A percentile compares a stretch with the other conserved stretches of the same genome.
Conservation (phyloP, 2,329 filamentous ascomycete species). For the Trichoderma gracile region DNA sequence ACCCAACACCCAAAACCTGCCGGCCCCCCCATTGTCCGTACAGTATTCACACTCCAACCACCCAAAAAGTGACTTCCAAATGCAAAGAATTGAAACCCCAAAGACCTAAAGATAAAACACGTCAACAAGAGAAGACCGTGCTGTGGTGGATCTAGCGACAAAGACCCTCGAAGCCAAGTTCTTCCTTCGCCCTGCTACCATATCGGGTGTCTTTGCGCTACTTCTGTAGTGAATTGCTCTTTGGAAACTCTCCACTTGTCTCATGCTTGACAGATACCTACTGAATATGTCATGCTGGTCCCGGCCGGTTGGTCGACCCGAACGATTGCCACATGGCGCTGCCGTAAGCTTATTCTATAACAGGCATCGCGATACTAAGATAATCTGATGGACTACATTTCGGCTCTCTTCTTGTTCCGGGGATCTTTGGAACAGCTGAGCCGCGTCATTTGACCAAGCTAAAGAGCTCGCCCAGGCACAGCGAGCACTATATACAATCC, state of each 20-base stretch:
- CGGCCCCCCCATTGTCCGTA: not conserved
- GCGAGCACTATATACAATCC: not conserved
- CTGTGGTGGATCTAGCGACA: not conserved
- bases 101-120: no score
- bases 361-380: no score
- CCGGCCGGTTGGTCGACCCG: not conserved
- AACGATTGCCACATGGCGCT: slow-evolving; percentile 12
- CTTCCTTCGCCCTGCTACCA: not conserved
- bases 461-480: not conserved
- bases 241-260: not conserved
- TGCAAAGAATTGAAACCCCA: accelerated
- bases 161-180: not conserved
- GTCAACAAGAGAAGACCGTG: not conserved
- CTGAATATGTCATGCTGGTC: not conserved
- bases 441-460: not conserved
- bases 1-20: not conserved
- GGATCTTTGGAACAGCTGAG: not conserved
- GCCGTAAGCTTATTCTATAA: slow-evolving; percentile 11
- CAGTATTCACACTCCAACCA: slow-evolving; percentile 12
- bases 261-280: not conserved
- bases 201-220: not conserved
- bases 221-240: no score
- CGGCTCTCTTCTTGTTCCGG: not conserved
- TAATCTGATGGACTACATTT: not conserved
- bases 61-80: slow-evolving; percentile 14